Conservation (phyloP, 768 basidiomycete species). For the Boletus rubropictus region DNA sequence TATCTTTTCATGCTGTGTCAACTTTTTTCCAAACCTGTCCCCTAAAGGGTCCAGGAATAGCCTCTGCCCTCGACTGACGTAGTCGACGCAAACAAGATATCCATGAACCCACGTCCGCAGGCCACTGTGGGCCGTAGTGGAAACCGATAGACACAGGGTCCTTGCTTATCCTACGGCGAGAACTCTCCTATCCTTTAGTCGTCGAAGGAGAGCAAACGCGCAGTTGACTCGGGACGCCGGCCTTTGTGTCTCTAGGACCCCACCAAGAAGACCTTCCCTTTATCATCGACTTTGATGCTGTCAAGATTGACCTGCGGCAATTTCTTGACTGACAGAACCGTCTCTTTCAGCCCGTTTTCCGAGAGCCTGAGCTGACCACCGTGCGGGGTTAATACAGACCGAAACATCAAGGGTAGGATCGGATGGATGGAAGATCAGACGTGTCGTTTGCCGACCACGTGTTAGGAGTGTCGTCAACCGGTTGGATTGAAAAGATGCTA, state of each 20-base stretch:
- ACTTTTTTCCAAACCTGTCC: no score
- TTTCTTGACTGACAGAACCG: conserved; percentile 98
- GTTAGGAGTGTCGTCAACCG: no score
- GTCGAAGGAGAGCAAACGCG: conserved; percentile 96
- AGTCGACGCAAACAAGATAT: no score
- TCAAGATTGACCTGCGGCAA: conserved; percentile 88
- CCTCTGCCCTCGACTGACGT: no score
- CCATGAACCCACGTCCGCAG: no score
- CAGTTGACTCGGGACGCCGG: conserved; percentile 96
- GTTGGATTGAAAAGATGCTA: no score
- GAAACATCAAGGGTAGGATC: conserved; percentile 60
- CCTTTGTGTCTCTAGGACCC: conserved; percentile 98
- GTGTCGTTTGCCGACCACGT: no score
- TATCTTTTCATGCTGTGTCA: no score
- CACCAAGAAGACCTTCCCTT: conserved; percentile 83
- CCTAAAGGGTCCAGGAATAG: no score
- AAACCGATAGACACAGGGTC: conserved; percentile 87
- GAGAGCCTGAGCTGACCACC: conserved; percentile 72
- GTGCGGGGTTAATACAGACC: conserved; percentile 84
- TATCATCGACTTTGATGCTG: conserved; percentile 83
- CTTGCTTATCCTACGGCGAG: conserved; percentile 84
- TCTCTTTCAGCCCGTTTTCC: conserved; percentile 83
- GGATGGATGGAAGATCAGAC: no score
- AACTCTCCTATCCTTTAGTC: conserved; percentile 75
- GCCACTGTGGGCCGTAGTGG: conserved; percentile 83